Percentiles rank a stretch among this genome's conserved stretches.
Conservation (phyloP, 2,329 filamentous ascomycete species). For the Macrophomina tecta region DNA sequence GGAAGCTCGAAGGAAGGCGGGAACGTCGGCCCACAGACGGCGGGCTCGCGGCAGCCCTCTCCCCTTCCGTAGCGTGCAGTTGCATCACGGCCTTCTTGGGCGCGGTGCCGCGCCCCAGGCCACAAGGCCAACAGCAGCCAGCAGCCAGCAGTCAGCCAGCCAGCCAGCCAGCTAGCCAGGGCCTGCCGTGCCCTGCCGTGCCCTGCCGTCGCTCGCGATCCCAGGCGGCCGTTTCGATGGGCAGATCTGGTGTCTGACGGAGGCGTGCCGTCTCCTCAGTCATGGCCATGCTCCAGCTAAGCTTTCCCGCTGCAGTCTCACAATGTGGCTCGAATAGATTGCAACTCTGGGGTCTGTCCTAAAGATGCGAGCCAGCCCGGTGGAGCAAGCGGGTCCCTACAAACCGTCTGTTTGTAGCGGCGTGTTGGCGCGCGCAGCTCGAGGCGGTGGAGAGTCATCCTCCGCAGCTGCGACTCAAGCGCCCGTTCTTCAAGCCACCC, state of each 20-base stretch:
- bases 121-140: slow-evolving; percentile 17
- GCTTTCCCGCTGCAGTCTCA: slow-evolving; percentile 22
- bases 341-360: slow-evolving; percentile 16
- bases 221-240: slow-evolving; percentile 16
- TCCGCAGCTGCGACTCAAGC: not conserved
- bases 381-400: not conserved
- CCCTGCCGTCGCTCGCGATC: not conserved
- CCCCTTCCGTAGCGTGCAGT: slow-evolving; percentile 8
- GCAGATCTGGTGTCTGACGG: slow-evolving; percentile 6
- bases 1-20: slow-evolving; percentile 13
- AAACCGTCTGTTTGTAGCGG: slow-evolving; percentile 2
- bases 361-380: slow-evolving; percentile 3
- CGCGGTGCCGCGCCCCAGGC: slow-evolving; percentile 12
- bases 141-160: not conserved
- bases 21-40: slow-evolving; percentile 12
- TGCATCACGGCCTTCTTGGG: slow-evolving; percentile 7
- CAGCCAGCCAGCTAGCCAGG: not conserved
- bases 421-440: slow-evolving; percentile 6
- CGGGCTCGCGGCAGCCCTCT: slow-evolving; percentile 8
- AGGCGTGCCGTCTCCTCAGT: not conserved
- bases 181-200: not conserved
- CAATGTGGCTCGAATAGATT: slow-evolving; percentile 24
- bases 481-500: not conserved
- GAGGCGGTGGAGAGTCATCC: not conserved
- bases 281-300: slow-evolving; percentile 12